A percentile compares a stretch with the other conserved stretches of the same genome.
These are phyloP conservation scores for Pelargonium australe DNA, from an alignment of 441 rosid species.

Conservation along the genomic window DNA sequence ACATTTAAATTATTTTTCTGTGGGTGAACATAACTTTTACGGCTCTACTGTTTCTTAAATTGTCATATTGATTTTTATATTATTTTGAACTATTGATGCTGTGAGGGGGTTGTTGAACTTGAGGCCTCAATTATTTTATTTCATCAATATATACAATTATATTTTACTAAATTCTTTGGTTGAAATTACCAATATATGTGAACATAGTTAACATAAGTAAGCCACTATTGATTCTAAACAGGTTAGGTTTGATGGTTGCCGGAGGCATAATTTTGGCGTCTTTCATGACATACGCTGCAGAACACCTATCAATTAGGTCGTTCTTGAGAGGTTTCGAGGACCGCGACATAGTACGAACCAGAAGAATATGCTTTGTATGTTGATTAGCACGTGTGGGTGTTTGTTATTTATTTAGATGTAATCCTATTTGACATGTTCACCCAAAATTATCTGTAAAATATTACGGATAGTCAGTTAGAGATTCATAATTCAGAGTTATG, in stretches of 20 bases:
- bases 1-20: too few relatives aligned
- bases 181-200: not conserved
- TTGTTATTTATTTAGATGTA: not conserved
- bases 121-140: too few relatives aligned
- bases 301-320: constrained; percentile 63
- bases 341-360: constrained; percentile 39
- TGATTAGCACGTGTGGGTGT: constrained; percentile 19
- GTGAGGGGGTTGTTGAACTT: too few relatives aligned
- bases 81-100: too few relatives aligned
- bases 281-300: constrained; percentile 82
- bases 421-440: not conserved
- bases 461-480: too few relatives aligned
- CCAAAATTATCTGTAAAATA: not conserved
- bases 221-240: constrained; percentile 24
- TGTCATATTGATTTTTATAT: too few relatives aligned
- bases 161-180: not conserved
- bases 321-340: constrained; percentile 69
- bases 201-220: not conserved
- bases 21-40: too few relatives aligned
- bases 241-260: constrained; percentile 75
- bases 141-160: too few relatives aligned
- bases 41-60: too few relatives aligned
- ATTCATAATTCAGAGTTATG: too few relatives aligned
- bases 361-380: constrained; percentile 40
- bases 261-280: constrained; percentile 79